Conservation (phyloP, 169 alveolate genomes). For the Cryptosporidium meleagridis region DNA sequence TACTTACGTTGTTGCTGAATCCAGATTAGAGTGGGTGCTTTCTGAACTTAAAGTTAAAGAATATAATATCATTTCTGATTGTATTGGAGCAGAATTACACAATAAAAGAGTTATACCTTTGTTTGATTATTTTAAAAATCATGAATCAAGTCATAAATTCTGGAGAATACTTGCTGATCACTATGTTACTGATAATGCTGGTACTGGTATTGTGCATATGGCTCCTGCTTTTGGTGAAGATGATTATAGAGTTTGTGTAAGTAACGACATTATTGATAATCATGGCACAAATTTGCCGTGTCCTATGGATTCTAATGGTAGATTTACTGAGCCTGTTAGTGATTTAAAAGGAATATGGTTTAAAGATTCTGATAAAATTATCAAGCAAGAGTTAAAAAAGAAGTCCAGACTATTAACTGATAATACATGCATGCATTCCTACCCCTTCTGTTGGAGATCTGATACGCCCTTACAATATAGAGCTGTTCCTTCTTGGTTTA, state of each 20-base stretch:
- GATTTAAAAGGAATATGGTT: slow-evolving; percentile 90
- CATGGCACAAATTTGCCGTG: slow-evolving; percentile 88
- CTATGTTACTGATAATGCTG: slow-evolving; percentile 94
- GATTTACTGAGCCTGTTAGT: slow-evolving; percentile 85
- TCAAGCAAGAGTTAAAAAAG: slow-evolving; percentile 88
- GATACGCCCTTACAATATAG: slow-evolving; percentile 98
- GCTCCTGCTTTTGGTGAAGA: slow-evolving; percentile 98
- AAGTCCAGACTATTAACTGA: slow-evolving; percentile 85
- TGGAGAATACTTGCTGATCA: slow-evolving; percentile 88
- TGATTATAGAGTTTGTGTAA: slow-evolving; percentile 89
- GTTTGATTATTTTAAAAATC: slow-evolving; percentile 87
- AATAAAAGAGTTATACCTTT: slow-evolving; percentile 89
- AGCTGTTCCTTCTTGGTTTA: slow-evolving; percentile 98
- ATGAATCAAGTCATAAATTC: slow-evolving; percentile 77
- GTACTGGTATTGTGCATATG: slow-evolving; percentile 98
- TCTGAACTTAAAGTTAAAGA: slow-evolving; percentile 77
- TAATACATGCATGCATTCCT: slow-evolving; percentile 90
- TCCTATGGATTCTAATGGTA: slow-evolving; percentile 93
- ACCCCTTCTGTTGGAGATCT: slow-evolving; percentile 99
- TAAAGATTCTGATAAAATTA: slow-evolving; percentile 96
- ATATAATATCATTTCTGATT: slow-evolving; percentile 81
- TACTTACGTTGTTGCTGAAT: slow-evolving; percentile 89
- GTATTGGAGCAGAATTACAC: slow-evolving; percentile 90
- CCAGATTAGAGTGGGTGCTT: slow-evolving; percentile 83
- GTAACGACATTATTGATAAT: slow-evolving; percentile 77